Conservation (phyloP, 2,329 filamentous ascomycete species). For the Coniochaeta hoffmannii region DNA sequence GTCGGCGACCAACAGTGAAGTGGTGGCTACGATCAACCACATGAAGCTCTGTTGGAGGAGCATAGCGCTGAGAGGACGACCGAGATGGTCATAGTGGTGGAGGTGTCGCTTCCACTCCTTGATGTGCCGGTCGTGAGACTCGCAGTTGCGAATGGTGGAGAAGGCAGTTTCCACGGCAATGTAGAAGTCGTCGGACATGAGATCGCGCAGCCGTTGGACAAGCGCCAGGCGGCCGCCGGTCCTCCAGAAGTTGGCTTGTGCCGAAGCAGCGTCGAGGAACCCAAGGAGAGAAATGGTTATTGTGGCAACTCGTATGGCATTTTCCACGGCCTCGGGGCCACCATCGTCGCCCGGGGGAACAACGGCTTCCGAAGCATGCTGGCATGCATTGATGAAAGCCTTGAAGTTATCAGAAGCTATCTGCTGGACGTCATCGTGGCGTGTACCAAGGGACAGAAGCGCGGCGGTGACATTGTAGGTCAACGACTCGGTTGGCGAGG, state of each 20-base stretch:
- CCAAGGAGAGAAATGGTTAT: conserved; percentile 82
- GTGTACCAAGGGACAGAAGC: conserved; percentile 70
- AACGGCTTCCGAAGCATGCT: conserved; percentile 49
- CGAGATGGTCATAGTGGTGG: conserved; percentile 72
- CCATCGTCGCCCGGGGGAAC: conserved; percentile 47
- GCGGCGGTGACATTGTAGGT: conserved; percentile 73
- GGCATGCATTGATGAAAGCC: conserved; percentile 66
- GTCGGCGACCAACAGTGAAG: conserved; percentile 63
- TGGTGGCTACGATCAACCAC: conserved; percentile 71
- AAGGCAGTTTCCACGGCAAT: conserved; percentile 83
- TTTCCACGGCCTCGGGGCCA: conserved; percentile 53
- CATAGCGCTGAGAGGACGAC: conserved; percentile 83
- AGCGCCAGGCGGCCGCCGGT: conserved; percentile 65
- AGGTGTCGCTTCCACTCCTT: conserved; percentile 85
- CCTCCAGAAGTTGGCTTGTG: conserved; percentile 74
- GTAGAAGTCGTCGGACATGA: conserved; percentile 79
- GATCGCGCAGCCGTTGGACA: conserved; percentile 60
- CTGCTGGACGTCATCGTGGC: conserved; percentile 61
- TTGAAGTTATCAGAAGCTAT: conserved; percentile 59
- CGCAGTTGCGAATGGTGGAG: conserved; percentile 79
- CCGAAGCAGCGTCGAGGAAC: conserved; percentile 76
- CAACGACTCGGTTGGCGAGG: conserved; percentile 81
- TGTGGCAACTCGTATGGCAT: conserved; percentile 63
- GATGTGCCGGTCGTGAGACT: conserved; percentile 54
- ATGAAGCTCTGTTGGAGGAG: conserved; percentile 84